Conservation (phyloP, 495 filamentous ascomycete genomes). For the Penicillium pancosmium region DNA sequence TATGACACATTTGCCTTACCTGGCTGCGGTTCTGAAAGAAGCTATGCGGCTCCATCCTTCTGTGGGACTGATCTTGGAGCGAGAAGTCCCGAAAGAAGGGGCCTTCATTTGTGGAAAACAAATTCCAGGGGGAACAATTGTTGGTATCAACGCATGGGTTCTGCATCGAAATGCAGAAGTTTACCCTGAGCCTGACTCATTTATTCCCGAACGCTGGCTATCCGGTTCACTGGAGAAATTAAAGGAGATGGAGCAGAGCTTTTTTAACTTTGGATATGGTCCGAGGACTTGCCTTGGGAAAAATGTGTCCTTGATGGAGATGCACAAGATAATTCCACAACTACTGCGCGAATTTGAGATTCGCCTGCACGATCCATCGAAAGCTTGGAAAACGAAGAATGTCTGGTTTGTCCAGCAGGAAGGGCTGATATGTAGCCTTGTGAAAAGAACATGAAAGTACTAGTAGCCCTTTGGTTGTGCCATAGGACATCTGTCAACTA, state of each 20-base stretch:
- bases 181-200: conserved; percentile 26
- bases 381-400: conserved; percentile 31
- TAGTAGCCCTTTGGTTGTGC: too few species aligned
- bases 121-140: conserved; percentile 58
- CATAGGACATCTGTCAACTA: too few species aligned
- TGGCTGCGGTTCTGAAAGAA: conserved; percentile 61
- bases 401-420: conserved; percentile 42
- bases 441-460: background rate
- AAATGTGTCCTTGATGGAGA: conserved; percentile 78
- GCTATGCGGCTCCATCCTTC: conserved; percentile 63
- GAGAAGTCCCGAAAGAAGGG: conserved; percentile 62
- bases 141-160: conserved; percentile 53
- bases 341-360: conserved; percentile 70
- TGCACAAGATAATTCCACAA: conserved; percentile 77
- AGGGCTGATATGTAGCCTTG: conserved; percentile 27
- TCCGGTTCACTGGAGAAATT: conserved; percentile 21
- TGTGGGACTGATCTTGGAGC: conserved; percentile 62
- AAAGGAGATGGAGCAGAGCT: conserved; percentile 27
- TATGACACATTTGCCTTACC: conserved; percentile 49
- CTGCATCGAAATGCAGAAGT: conserved; percentile 24
- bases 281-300: conserved; percentile 66
- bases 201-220: conserved; percentile 35
- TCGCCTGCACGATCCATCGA: conserved; percentile 19
- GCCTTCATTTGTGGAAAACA: conserved; percentile 49
- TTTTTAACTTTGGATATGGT: conserved; percentile 63